phyloP scores from a whole-genome alignment of 1,284 basidiomycete species.

The Anthracocystis walkeri region DNA sequence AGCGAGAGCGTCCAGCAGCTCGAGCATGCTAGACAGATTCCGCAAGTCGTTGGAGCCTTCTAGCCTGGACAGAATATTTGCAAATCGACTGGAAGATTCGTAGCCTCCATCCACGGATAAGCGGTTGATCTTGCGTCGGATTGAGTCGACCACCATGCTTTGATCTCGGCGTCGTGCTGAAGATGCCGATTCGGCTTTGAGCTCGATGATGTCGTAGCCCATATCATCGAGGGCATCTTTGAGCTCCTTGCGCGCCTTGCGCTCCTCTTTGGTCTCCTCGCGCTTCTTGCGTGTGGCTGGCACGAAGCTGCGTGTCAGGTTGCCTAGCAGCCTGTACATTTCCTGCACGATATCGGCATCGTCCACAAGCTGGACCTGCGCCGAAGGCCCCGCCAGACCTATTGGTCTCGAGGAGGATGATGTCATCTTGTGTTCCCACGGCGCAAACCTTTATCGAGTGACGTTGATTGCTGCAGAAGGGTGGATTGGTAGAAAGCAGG shows the following conservation, averaged over 20 bases:
- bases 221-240: constrained; percentile 50
- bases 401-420: constrained; percentile 20
- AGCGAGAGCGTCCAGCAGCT: constrained; percentile 40
- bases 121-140: constrained; percentile 41
- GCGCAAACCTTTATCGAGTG: neutral
- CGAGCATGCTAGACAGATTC: constrained; percentile 42
- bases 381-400: constrained; percentile 11
- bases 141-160: constrained; percentile 28
- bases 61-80: constrained; percentile 36
- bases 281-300: constrained; percentile 51
- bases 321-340: constrained; percentile 49
- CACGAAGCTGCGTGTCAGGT: constrained; percentile 50
- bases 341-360: constrained; percentile 47
- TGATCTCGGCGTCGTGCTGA: constrained; percentile 24
- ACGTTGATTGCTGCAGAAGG: neutral
- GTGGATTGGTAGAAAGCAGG: neutral
- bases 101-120: constrained; percentile 52
- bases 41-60: constrained; percentile 22
- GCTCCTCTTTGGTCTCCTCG: constrained; percentile 42
- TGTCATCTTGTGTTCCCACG: constrained; percentile 9
- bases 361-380: constrained; percentile 19
- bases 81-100: constrained; percentile 38
- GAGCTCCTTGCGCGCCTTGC: constrained; percentile 42
- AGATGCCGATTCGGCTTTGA: constrained; percentile 32
- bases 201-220: constrained; percentile 53